Evolutionary conservation across 1,284 basidiomycete genomes (phyloP).

Genomic region (Boletus sp.): DNA sequence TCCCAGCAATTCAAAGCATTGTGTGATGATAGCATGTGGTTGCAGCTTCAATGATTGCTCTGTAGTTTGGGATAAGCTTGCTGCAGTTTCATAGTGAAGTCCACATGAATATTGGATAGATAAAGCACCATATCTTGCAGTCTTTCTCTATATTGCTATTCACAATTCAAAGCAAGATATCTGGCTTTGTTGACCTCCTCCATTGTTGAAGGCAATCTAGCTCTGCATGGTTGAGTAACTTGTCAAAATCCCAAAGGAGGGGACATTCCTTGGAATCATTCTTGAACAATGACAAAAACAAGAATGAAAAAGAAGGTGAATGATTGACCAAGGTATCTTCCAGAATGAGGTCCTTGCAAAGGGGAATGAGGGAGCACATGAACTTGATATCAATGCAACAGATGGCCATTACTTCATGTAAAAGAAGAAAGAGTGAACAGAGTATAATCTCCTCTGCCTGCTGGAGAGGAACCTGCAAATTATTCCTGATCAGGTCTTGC

Average conservation of each 20-base stretch:
- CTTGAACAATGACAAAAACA: slow-evolving; percentile 50
- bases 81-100: slow-evolving; percentile 52
- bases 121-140: slow-evolving; percentile 68
- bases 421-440: slow-evolving; percentile 80
- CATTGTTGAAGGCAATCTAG: slow-evolving; percentile 64
- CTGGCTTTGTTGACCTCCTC: slow-evolving; percentile 55
- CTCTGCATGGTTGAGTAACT: slow-evolving; percentile 63
- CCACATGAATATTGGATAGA: slow-evolving; percentile 67
- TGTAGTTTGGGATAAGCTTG: slow-evolving; percentile 51
- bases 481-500: slow-evolving; percentile 45
- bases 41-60: slow-evolving; percentile 67
- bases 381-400: slow-evolving; percentile 63
- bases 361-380: slow-evolving; percentile 53
- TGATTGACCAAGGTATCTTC: slow-evolving; percentile 37
- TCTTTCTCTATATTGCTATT: slow-evolving; percentile 70
- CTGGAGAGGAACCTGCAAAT: slow-evolving; percentile 42
- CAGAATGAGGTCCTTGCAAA: slow-evolving; percentile 45
- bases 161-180: slow-evolving; percentile 63
- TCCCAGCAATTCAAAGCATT: slow-evolving; percentile 69
- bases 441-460: slow-evolving; percentile 69
- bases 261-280: slow-evolving; percentile 35
- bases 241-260: slow-evolving; percentile 66
- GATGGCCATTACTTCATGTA: slow-evolving; percentile 54
- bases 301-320: slow-evolving; percentile 31
- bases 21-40: slow-evolving; percentile 67